Evolutionary conservation across 805 yeast genomes (phyloP).

Genomic region (Candida easanensis): DNA sequence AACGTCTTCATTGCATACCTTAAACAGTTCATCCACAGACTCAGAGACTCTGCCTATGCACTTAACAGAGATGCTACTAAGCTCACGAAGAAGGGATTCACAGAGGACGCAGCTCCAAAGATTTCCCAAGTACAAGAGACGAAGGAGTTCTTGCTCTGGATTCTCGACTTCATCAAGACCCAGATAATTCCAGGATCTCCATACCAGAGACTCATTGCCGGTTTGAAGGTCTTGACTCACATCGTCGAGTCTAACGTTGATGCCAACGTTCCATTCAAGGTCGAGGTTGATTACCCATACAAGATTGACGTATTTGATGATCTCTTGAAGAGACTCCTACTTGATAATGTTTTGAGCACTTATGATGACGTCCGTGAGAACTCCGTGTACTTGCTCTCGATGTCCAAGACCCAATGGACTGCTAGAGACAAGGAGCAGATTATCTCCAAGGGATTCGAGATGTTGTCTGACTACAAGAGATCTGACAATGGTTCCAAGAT

Average conservation of each 20-base stretch:
- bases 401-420: constrained; percentile 23
- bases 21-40: constrained; percentile 58
- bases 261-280: constrained; percentile 37
- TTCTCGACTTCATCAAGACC: constrained; percentile 34
- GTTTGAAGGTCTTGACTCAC: constrained; percentile 44
- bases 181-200: constrained; percentile 56
- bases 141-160: constrained; percentile 38
- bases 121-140: constrained; percentile 31
- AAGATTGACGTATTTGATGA: constrained; percentile 39
- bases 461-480: constrained; percentile 48
- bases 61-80: constrained; percentile 49
- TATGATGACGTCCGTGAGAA: constrained; percentile 72
- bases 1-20: constrained; percentile 61
- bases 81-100: constrained; percentile 36
- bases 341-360: constrained; percentile 64
- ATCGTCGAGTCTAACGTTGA: constrained; percentile 59
- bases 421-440: constrained; percentile 14
- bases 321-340: constrained; percentile 43
- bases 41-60: constrained; percentile 67
- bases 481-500: constrained; percentile 80
- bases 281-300: constrained; percentile 49
- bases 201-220: constrained; percentile 49
- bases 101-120: constrained; percentile 34
- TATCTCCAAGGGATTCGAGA: constrained; percentile 29
- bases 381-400: constrained; percentile 43